Percentiles rank a stretch among this genome's conserved stretches.
Evolutionary conservation across 805 yeast genomes (phyloP).

Genomic region (Cyberlindnera mrakii): DNA sequence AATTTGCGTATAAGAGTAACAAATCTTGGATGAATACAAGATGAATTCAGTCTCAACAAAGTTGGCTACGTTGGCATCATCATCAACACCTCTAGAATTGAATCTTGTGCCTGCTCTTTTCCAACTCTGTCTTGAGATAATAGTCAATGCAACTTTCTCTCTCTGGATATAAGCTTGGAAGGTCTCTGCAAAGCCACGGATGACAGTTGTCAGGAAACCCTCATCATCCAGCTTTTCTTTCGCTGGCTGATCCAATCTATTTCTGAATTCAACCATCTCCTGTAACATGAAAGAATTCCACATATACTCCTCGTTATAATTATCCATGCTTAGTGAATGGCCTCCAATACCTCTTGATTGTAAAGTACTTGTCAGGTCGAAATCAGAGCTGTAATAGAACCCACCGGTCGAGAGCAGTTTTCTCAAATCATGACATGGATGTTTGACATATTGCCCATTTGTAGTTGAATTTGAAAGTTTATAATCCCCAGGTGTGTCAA

Average conservation of each 20-base stretch:
- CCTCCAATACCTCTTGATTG: constrained; percentile 64
- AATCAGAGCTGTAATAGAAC: constrained; percentile 86
- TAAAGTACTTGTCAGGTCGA: constrained; percentile 82
- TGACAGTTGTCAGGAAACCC: constrained; percentile 83
- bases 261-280: constrained; percentile 50
- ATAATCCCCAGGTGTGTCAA: constrained; percentile 12
- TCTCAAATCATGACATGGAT: constrained; percentile 78
- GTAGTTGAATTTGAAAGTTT: constrained; percentile 8
- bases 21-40: constrained; percentile 43
- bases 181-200: constrained; percentile 92
- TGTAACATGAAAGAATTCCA: constrained; percentile 90
- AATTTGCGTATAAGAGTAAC: constrained; percentile 80
- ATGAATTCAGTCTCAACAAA: constrained; percentile 92
- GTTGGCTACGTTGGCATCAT: constrained; percentile 91
- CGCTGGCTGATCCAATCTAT: constrained; percentile 56
- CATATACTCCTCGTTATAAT: constrained; percentile 84
- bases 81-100: constrained; percentile 93
- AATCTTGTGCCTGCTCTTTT: constrained; percentile 94
- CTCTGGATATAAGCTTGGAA: constrained; percentile 34
- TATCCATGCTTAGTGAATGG: constrained; percentile 43
- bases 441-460: constrained; percentile 11
- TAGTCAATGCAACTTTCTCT: constrained; percentile 49
- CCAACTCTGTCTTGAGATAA: constrained; percentile 95
- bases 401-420: constrained; percentile 82
- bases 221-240: constrained; percentile 62